A percentile compares a stretch with the other conserved stretches of the same genome.
These are phyloP conservation scores for Glaciozyma antarctica DNA, from an alignment of 768 basidiomycete genomes.

Conservation along the genomic window DNA sequence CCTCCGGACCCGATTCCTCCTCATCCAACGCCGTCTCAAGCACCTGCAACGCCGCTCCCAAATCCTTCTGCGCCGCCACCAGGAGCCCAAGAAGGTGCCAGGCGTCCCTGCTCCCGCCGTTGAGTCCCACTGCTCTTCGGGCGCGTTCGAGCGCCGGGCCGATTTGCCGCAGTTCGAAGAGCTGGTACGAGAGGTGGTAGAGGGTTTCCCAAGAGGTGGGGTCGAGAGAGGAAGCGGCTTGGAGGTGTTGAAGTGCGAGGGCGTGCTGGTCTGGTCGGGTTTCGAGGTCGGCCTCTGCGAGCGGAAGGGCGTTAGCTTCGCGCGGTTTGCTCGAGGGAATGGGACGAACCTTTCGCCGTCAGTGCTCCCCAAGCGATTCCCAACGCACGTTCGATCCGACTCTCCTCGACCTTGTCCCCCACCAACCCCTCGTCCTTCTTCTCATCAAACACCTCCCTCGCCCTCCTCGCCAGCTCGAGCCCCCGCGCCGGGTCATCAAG, in stretches of 20 bases:
- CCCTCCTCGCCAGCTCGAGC: constrained; percentile 51
- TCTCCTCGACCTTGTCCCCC: constrained; percentile 29
- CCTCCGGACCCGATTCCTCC: neutral
- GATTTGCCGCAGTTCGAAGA: constrained; percentile 58
- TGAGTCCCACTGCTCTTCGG: constrained; percentile 61
- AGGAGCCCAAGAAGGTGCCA: constrained; percentile 87
- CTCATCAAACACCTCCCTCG: constrained; percentile 16
- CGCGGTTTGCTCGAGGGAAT: neutral
- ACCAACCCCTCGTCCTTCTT: constrained; percentile 1
- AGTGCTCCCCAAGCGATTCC: constrained; percentile 65
- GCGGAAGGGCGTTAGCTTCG: neutral
- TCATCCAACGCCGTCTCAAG: constrained; percentile 59
- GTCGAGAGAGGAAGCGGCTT: constrained; percentile 35
- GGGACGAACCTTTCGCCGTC: constrained; percentile 54
- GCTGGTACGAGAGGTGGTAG: constrained; percentile 73
- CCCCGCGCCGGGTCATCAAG: constrained; percentile 53
- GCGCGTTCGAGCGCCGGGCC: constrained; percentile 59
- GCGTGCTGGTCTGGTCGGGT: constrained; percentile 54
- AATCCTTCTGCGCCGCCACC: constrained; percentile 67
- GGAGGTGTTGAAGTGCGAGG: constrained; percentile 48
- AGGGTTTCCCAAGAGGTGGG: constrained; percentile 43
- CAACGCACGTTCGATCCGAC: constrained; percentile 38
- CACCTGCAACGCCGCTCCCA: constrained; percentile 64
- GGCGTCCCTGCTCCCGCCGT: constrained; percentile 53
- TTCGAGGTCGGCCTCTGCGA: constrained; percentile 55